Base-by-base conservation (phyloP, 345 rosid genomes). In the Eucalyptus virginea region DNA sequence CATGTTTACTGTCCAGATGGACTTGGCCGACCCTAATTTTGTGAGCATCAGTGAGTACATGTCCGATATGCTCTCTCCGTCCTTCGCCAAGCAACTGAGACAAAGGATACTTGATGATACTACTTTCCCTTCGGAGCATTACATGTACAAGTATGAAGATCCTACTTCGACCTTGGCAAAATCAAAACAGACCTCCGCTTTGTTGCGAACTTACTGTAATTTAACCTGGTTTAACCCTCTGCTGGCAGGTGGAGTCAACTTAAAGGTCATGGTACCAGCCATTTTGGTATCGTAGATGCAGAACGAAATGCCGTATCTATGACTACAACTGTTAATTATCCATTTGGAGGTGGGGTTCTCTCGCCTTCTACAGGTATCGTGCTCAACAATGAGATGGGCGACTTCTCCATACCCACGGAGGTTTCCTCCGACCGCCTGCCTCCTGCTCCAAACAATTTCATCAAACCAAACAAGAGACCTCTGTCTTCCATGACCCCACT, bases 401-500 rank as follows among this genome's bases (percentile, higher is more conserved):
- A 98, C 89, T 98, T 98, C 96, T 95, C 99, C 2, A 92, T 86
- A 17, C 99, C 98, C 2, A 88, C 95, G 5, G 98, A 93, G 89
- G 88, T 92, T 89, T 91, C 96, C 62, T 93, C 95, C 0, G 99
- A 98, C 85, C 90, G 1, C 87, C 97, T 98, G 30, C 98, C 99
- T 89, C 99, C 99, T 2, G 95, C 99, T 12, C 98, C 98, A 4
- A 89, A 97, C 34, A 98, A 98, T 91, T 98, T 94, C 91, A 95
- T 98, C 42, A 50, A 88, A 88, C 94, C 98, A 47, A 95, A 96
- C 90, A 98, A 98, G 91, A 94, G 98, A 89, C 99, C 99, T 1
- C 92, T 98, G 49, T 98, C 99, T 91, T 97, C 99, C 90, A 97
- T 97, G 99, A 95, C 98, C 13, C 99, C 99, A 28, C 91, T 98